A percentile compares a stretch with the other conserved stretches of the same genome.
Evolutionary conservation across 345 rosid species (phyloP).

Genomic region (Citrus unshiu): DNA sequence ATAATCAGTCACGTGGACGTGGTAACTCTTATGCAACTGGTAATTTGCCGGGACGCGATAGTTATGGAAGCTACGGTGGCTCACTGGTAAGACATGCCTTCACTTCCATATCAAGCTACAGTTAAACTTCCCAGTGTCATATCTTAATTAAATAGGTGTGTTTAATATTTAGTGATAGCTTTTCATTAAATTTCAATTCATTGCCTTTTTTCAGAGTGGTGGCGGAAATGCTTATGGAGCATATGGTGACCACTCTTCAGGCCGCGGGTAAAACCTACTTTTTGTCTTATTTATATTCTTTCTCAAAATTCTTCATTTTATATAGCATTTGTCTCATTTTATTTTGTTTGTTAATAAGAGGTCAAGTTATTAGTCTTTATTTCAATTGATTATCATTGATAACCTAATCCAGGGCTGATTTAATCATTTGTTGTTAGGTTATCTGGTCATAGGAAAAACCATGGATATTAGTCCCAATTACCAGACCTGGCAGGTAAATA

Average conservation of each 20-base stretch:
- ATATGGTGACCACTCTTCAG: constrained; percentile 32
- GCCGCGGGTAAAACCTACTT: constrained; percentile 35
- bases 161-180: not conserved
- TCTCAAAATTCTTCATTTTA: constrained; percentile 1
- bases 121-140: not conserved
- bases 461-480: constrained; percentile 36
- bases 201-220: constrained; percentile 18
- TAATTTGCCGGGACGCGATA: constrained; percentile 33
- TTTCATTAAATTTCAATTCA: not conserved
- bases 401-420: constrained; percentile 8
- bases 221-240: constrained; percentile 36
- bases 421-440: constrained; percentile 26
- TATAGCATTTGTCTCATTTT: not conserved
- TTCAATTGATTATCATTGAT: not conserved
- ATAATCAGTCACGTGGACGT: constrained; percentile 39
- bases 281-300: not conserved
- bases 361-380: not conserved
- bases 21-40: constrained; percentile 33
- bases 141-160: not conserved
- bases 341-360: not conserved
- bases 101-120: not conserved
- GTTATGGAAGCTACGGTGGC: constrained; percentile 37
- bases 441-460: constrained; percentile 51
- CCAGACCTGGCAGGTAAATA: constrained; percentile 2
- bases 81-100: constrained; percentile 37